Conservation (phyloP, 164 flowering plant genomes). For the Liquidambar formosana region DNA sequence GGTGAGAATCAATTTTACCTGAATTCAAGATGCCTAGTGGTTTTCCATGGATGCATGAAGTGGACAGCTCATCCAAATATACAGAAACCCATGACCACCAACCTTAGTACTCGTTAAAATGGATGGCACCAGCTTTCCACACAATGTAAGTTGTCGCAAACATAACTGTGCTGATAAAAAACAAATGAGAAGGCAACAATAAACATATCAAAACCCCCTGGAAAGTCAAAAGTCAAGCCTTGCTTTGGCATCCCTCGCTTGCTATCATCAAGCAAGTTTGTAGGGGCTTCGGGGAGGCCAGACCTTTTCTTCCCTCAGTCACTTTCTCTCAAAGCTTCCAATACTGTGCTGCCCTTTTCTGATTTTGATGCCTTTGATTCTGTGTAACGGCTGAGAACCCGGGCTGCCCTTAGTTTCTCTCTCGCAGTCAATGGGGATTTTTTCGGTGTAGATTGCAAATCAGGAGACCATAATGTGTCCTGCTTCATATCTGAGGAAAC, state of each 20-base stretch:
- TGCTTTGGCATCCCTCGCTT: constrained; percentile 78
- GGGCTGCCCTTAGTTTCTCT: constrained; percentile 88
- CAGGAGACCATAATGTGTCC: constrained; percentile 20
- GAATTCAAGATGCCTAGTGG: constrained; percentile 7
- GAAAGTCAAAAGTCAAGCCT: constrained; percentile 75
- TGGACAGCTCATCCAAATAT: constrained; percentile 4
- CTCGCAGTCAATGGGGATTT: constrained; percentile 75
- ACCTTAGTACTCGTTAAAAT: constrained; percentile 71
- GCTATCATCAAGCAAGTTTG: constrained; percentile 84
- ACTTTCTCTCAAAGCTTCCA: constrained; percentile 74
- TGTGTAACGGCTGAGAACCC: constrained; percentile 67
- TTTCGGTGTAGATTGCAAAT: constrained; percentile 30
- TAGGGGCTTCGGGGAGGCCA: constrained; percentile 92
- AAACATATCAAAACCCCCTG: constrained; percentile 77
- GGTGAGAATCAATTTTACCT: constrained; percentile 7
- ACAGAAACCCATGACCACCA: constrained; percentile 7
- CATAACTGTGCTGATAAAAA: constrained; percentile 79
- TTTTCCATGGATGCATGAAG: constrained; percentile 5
- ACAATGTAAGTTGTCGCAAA: constrained; percentile 82
- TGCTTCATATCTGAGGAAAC: constrained; percentile 19
- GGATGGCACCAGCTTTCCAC: constrained; percentile 97
- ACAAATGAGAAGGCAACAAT: constrained; percentile 62
- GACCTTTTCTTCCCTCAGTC: constrained; percentile 69
- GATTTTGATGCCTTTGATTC: constrained; percentile 60
- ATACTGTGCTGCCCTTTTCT: constrained; percentile 59